Conservation (phyloP, 2,329 filamentous ascomycete genomes). For the Aspergillus eucalypticola region DNA sequence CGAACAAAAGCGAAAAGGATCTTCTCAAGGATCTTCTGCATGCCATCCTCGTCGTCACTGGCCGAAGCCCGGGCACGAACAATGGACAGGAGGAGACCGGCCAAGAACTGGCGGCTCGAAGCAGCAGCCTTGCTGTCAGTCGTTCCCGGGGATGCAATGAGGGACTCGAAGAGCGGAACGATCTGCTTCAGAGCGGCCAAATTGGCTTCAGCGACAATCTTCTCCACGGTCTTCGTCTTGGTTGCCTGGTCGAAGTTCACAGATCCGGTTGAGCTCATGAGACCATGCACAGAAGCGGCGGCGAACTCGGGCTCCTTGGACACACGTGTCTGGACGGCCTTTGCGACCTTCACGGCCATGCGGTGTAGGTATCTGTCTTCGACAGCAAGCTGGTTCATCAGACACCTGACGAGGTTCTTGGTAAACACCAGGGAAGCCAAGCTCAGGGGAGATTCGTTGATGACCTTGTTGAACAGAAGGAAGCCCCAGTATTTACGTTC, state of each 20-base stretch:
- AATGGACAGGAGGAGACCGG: conserved; percentile 55
- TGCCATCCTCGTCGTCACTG: conserved; percentile 33
- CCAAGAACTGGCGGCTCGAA: conserved; percentile 50
- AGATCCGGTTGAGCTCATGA: conserved; percentile 70
- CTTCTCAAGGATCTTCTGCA: conserved; percentile 46
- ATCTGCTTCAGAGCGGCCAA: conserved; percentile 53
- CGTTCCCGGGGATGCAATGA: conserved; percentile 50
- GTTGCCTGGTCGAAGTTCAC: conserved; percentile 85
- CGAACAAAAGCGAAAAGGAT: conserved; percentile 50
- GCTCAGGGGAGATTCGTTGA: conserved; percentile 55
- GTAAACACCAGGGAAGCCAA: conserved; percentile 69
- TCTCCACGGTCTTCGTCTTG: conserved; percentile 81
- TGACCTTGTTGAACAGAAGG: conserved; percentile 76
- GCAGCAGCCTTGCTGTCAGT: conserved; percentile 49
- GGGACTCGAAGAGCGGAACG: conserved; percentile 52
- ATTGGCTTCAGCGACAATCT: conserved; percentile 64
- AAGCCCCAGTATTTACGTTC: conserved; percentile 93
- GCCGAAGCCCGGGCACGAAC: conserved; percentile 45
- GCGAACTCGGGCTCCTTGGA: conserved; percentile 63
- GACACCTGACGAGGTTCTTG: conserved; percentile 75
- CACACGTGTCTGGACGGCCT: conserved; percentile 66
- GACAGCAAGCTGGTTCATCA: conserved; percentile 79
- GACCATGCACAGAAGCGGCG: conserved; percentile 60
- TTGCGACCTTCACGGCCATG: conserved; percentile 74
- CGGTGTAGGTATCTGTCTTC: conserved; percentile 77